phyloP scores from a whole-genome alignment of 1,139 yeast species.

The Nakaseomyces nivariensis region DNA sequence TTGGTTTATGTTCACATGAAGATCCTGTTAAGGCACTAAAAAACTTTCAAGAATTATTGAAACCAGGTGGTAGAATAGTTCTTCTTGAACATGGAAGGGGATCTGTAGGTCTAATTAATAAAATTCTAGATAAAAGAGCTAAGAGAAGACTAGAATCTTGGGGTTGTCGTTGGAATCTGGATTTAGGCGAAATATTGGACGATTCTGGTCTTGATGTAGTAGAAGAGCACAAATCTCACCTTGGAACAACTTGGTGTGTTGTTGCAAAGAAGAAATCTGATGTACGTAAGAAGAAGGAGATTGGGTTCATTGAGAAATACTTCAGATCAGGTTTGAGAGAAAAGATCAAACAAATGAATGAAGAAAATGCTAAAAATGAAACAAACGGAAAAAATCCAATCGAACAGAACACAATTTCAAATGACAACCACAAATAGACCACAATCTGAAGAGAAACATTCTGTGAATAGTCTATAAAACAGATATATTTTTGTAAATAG shows the following conservation, averaged over 20 bases:
- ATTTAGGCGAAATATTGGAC: slow-evolving; percentile 76
- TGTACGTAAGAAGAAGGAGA: slow-evolving; percentile 38
- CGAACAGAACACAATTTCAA: not conserved
- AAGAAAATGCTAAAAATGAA: not conserved
- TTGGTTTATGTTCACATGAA: slow-evolving; percentile 91
- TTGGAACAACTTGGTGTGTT: slow-evolving; percentile 90
- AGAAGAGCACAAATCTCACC: slow-evolving; percentile 67
- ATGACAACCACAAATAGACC: not conserved
- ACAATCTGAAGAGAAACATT: not conserved
- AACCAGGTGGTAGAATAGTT: slow-evolving; percentile 86
- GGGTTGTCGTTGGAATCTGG: slow-evolving; percentile 98
- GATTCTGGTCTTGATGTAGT: slow-evolving; percentile 78
- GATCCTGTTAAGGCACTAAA: slow-evolving; percentile 78
- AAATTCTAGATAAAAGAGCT: slow-evolving; percentile 73
- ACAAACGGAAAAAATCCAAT: not conserved
- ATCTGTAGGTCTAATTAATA: slow-evolving; percentile 64
- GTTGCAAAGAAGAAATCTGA: slow-evolving; percentile 68
- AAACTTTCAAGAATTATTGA: slow-evolving; percentile 61
- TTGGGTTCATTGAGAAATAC: slow-evolving; percentile 40
- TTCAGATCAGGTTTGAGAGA: slow-evolving; percentile 23
- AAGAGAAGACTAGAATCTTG: slow-evolving; percentile 77
- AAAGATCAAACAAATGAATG: slow-evolving; percentile 12
- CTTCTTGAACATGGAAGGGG: slow-evolving; percentile 91
- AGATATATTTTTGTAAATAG: not conserved
- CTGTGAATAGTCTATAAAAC: not conserved